Evolutionary conservation across 1,139 yeast species (phyloP), one percentile per base, ranked within the genome.

Genomic region (Debaryomyces nepalensis): DNA sequence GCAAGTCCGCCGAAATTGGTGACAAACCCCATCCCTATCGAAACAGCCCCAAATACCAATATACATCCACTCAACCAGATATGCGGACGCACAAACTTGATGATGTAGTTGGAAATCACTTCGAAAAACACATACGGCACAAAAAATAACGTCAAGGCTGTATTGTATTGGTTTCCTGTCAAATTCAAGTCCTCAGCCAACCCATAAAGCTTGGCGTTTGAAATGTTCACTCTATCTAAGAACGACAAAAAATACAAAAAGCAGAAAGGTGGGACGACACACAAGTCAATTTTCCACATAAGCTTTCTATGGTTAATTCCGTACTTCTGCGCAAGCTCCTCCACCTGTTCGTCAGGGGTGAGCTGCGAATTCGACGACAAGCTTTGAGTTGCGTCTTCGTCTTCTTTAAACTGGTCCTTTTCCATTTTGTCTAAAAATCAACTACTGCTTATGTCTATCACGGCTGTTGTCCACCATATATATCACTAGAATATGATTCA

Each of bases 131-230:
- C 68, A 56, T 86, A 86, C 6, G 90, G 90, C 14, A 84, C 84
- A 54, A 84, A 86, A 59, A 86, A 86, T 8, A 85, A 75, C 10
- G 88, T 82, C 53, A 79, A 68, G 2, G 87, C 81, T 30, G 73
- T 73, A 54, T 82, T 82, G 65, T 76, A 85, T 57, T 84, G 85
- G 51, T 73, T 71, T 4, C 86, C 84, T 2, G 64, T 61, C 44
- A 85, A 68, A 18, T 66, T 53, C 39, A 84, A 64, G 40, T 80
- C 84, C 4, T 56, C 60, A 20, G 74, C 65, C 64, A 85, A 66
- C 8, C 90, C 90, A 50, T 84, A 83, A 45, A 83, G 73, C 47
- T 79, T 79, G 16, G 93, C 93, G 57, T 85, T 85, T 29, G 89
- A 81, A 44, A 85, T 83, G 58, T 84, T 85, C 40, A 84, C 88